Evolutionary conservation across 2,329 filamentous ascomycete species (phyloP), one percentile per base, ranked within the genome.

Genomic region (Aureobasidium namibiae): DNA sequence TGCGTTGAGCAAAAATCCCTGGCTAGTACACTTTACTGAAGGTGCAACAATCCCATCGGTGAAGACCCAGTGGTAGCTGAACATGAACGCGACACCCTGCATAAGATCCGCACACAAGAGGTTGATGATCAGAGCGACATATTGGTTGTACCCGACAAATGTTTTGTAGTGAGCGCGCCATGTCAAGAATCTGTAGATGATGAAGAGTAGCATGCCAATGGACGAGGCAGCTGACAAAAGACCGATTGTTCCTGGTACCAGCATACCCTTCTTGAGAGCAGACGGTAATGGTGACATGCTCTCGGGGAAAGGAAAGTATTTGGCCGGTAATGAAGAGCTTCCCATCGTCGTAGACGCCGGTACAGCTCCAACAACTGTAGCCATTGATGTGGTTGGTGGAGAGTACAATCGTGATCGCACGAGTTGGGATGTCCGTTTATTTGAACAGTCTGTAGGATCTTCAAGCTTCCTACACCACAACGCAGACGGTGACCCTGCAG

Each of bases 51-150:
- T 78, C 0, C 73, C 75, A 67, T 86, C 75, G 14, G 74, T 68
- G 1, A 71, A 69, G 5, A 87, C 73, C 80, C 85, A 86, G 36
- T 79, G 73, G 4, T 79, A 78, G 62, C 85, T 87, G 50, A 88
- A 74, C 44, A 86, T 65, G 67, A 88, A 89, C 4, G 84, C 82
- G 0, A 82, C 68, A 8, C 82, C 78, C 66, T 89, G 86, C 65
- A 86, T 82, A 59, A 87, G 78, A 65, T 89, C 86, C 61, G 86
- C 85, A 23, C 87, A 72, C 5, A 89, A 74, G 0, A 89, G 78
- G 67, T 89, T 89, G 68, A 87, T 82, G 60, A 89, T 85, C 4
- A 89, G 76, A 0, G 89, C 75, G 29, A 88, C 77, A 66, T 88
- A 87, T 69, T 89, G 86, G 63, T 88, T 88, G 64, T 70, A 68